phyloP scores from a whole-genome alignment of 148 eudicot species.

The Rhododendron vialii region DNA sequence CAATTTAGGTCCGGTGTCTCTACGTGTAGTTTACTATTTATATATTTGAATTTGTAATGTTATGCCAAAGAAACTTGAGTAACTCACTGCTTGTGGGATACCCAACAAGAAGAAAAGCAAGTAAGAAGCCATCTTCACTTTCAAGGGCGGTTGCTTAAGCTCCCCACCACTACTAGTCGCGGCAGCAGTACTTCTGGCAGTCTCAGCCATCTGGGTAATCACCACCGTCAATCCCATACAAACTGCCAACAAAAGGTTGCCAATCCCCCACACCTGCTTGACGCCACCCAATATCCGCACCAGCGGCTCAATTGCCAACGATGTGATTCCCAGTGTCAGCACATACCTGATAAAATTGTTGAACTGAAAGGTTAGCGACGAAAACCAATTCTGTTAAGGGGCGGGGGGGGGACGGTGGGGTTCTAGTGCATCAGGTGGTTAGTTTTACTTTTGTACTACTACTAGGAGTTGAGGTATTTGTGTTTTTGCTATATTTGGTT shows the following conservation, averaged over 20 bases:
- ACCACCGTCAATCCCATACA: constrained; percentile 38
- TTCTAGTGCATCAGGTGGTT: not conserved
- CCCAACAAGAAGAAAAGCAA: not conserved
- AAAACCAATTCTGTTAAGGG: not conserved
- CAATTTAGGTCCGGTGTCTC: no score
- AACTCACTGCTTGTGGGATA: constrained; percentile 3
- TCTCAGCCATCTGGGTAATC: constrained; percentile 21
- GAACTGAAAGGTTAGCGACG: not conserved
- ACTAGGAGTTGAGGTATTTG: not conserved
- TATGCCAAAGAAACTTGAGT: not conserved
- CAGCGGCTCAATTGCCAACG: constrained; percentile 40
- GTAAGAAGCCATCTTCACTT: not conserved
- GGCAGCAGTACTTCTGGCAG: not conserved
- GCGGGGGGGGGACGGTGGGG: not conserved
- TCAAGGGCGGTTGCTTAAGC: not conserved
- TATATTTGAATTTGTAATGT: no score
- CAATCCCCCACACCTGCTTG: constrained; percentile 58
- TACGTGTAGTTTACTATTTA: no score
- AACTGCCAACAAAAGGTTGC: constrained; percentile 44
- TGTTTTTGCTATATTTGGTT: not conserved
- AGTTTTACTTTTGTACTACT: no score
- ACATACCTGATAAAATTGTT: constrained; percentile 13
- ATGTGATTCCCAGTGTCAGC: constrained; percentile 39
- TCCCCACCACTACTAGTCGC: not conserved
- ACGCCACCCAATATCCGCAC: constrained; percentile 41